Evolutionary conservation across 2,329 filamentous ascomycete genomes (phyloP).

Genomic region (Xylariaceae sp.): DNA sequence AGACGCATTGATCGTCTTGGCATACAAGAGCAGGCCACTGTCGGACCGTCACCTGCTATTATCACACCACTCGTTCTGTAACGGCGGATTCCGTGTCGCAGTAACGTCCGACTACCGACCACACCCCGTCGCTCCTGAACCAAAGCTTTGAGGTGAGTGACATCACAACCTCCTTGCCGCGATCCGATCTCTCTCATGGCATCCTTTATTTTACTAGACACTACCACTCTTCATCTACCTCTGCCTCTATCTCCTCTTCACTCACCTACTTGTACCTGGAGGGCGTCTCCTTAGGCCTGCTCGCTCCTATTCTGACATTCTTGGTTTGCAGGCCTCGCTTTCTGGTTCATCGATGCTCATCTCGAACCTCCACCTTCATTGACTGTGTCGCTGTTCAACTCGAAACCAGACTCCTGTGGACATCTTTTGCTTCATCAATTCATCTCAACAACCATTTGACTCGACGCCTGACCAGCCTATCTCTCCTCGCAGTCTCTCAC

Average conservation of each 20-base stretch:
- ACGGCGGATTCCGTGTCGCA: neutral
- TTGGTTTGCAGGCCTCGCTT: constrained; percentile 9
- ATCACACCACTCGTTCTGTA: neutral
- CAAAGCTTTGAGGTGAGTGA: neutral
- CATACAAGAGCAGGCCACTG: neutral
- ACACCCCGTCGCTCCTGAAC: constrained; percentile 2
- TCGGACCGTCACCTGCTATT: neutral
- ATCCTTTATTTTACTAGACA: too few relatives aligned
- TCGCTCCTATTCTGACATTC: constrained; percentile 9
- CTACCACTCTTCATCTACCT: too few relatives aligned
- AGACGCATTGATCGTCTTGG: neutral
- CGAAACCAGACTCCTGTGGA: neutral
- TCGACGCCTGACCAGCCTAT: neutral
- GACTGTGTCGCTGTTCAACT: constrained; percentile 4
- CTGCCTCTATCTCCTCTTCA: neutral
- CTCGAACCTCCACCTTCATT: constrained; percentile 1
- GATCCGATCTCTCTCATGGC: neutral
- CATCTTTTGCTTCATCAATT: constrained; percentile 15
- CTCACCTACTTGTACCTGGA: neutral
- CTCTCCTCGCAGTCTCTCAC: neutral
- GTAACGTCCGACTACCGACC: neutral
- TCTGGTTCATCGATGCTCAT: constrained; percentile 3
- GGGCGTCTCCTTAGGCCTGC: neutral
- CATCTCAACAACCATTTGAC: constrained; percentile 2
- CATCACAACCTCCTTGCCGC: neutral